Evolutionary conservation across 1,284 basidiomycete species (phyloP).

Genomic region (Lentinus polychrous): DNA sequence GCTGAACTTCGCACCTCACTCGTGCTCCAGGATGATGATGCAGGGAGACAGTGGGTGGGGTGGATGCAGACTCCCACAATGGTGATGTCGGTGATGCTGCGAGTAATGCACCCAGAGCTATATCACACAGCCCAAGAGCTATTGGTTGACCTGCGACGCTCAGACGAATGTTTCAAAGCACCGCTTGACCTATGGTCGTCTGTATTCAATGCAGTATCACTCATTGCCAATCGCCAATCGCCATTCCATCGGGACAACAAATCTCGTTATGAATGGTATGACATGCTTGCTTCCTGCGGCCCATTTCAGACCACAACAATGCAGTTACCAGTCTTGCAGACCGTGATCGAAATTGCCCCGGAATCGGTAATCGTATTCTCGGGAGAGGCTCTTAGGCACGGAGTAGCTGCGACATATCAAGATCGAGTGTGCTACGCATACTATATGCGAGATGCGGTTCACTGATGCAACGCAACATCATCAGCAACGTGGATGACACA

Average conservation of each 20-base stretch:
- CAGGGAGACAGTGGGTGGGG: not conserved
- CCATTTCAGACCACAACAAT: not conserved
- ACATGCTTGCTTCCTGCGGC: not conserved
- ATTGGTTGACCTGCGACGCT: not conserved
- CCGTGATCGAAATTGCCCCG: not conserved
- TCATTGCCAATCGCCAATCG: not conserved
- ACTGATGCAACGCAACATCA: not conserved
- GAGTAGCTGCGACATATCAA: not conserved
- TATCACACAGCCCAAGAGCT: not conserved
- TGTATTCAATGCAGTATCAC: not conserved
- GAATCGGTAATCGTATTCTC: not conserved
- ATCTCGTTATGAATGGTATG: not conserved
- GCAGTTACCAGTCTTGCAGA: not conserved
- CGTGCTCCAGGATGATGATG: not conserved
- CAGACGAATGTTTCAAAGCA: too few species aligned
- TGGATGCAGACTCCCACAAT: not conserved
- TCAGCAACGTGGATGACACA: not conserved
- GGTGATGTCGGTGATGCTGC: not conserved
- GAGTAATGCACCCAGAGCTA: not conserved
- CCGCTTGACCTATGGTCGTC: not conserved
- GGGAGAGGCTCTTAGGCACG: not conserved
- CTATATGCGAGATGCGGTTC: not conserved
- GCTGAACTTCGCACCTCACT: not conserved
- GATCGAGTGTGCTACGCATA: not conserved
- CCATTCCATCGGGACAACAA: not conserved